Evolutionary conservation across 164 flowering plant species (phyloP).

Genomic region (Liriodendron chinense): DNA sequence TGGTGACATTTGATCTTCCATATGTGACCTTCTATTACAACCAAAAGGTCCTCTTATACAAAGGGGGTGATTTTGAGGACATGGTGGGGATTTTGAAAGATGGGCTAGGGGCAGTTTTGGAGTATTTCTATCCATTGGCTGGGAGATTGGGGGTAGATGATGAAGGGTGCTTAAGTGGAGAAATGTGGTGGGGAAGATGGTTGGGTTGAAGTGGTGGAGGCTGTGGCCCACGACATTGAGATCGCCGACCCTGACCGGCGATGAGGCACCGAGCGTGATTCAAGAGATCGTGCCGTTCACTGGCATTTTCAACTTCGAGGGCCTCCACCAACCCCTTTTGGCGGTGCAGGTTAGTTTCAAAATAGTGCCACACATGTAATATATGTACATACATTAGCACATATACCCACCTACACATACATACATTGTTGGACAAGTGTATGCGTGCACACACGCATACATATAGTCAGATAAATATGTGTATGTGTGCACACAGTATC

Average conservation of each 20-base stretch:
- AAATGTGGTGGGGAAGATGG: conserved; percentile 58
- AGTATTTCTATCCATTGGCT: conserved; percentile 68
- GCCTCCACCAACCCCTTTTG: conserved; percentile 66
- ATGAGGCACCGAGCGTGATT: conserved; percentile 42
- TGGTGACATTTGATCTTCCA: conserved; percentile 91
- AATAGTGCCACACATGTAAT: too few relatives aligned
- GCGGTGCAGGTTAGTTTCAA: conserved; percentile 58
- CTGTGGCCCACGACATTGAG: conserved; percentile 42
- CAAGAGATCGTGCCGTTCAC: conserved; percentile 75
- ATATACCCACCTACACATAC: too few relatives aligned
- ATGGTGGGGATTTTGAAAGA: conserved; percentile 62
- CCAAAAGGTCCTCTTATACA: conserved; percentile 84
- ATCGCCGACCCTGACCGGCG: conserved; percentile 59
- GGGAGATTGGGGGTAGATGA: conserved; percentile 80
- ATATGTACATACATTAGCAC: too few relatives aligned
- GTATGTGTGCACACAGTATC: too few relatives aligned
- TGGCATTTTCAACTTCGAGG: conserved; percentile 69
- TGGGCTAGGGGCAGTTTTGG: conserved; percentile 57
- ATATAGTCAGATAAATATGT: too few relatives aligned
- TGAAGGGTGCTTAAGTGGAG: conserved; percentile 72
- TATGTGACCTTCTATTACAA: conserved; percentile 86
- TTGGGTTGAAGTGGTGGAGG: conserved; percentile 72
- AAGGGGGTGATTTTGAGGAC: conserved; percentile 47
- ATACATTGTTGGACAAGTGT: too few relatives aligned
- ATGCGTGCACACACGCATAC: too few relatives aligned